These are phyloP conservation scores for Candida bentonensis DNA, from an alignment of 805 yeast genomes.

Conservation along the genomic window DNA sequence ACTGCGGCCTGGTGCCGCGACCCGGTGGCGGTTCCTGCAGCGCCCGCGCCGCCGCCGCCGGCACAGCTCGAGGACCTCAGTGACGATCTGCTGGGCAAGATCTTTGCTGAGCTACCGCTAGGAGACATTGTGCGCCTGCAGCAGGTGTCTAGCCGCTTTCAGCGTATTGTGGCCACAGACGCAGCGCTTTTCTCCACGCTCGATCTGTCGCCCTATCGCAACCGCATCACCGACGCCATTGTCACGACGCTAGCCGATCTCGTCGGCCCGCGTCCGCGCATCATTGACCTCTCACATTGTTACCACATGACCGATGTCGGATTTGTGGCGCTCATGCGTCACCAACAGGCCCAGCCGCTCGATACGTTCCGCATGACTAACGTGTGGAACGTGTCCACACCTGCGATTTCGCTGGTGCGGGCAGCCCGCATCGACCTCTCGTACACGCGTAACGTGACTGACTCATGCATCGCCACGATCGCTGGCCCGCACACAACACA, in stretches of 20 bases:
- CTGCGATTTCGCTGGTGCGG: neutral
- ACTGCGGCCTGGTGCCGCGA: neutral
- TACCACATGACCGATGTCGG: slow-evolving; percentile 69
- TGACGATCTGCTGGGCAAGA: slow-evolving; percentile 39
- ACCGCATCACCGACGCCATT: slow-evolving; percentile 42
- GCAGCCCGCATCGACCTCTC: slow-evolving; percentile 37
- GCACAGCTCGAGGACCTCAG: slow-evolving; percentile 50
- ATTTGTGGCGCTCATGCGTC: slow-evolving; percentile 53
- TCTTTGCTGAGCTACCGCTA: slow-evolving; percentile 39
- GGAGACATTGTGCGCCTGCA: slow-evolving; percentile 49
- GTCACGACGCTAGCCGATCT: slow-evolving; percentile 48
- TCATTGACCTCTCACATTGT: slow-evolving; percentile 54
- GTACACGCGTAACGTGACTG: slow-evolving; percentile 61
- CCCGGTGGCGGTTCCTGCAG: slow-evolving; percentile 1
- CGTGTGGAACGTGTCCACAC: neutral
- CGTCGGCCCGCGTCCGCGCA: slow-evolving; percentile 53
- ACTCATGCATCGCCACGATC: slow-evolving; percentile 25
- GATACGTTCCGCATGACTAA: slow-evolving; percentile 1
- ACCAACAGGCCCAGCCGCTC: slow-evolving; percentile 30
- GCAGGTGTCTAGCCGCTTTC: slow-evolving; percentile 51
- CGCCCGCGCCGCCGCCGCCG: slow-evolving; percentile 31
- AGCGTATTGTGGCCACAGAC: slow-evolving; percentile 45
- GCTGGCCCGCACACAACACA: slow-evolving; percentile 3
- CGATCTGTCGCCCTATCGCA: slow-evolving; percentile 51
- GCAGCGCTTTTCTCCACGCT: slow-evolving; percentile 36